These are phyloP conservation scores for Solanum arcanum DNA, from an alignment of 257 asterid genomes.

Conservation along the genomic window DNA sequence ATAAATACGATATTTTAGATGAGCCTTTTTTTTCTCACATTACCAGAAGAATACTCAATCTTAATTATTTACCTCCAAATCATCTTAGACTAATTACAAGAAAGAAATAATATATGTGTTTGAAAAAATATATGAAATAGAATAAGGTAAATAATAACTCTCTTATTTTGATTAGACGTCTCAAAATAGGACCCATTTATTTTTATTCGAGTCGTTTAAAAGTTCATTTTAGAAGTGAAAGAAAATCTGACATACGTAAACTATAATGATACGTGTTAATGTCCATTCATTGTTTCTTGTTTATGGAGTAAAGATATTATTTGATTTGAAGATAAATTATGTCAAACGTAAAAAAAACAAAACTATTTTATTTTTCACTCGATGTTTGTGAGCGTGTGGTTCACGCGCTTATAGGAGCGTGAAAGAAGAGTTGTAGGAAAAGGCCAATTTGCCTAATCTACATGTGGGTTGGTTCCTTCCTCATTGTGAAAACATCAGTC, in stretches of 20 bases:
- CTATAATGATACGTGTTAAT: background rate
- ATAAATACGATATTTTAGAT: background rate
- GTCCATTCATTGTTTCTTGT: background rate
- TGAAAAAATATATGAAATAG: too few species aligned
- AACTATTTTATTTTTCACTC: background rate
- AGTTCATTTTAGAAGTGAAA: background rate
- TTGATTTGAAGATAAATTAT: background rate
- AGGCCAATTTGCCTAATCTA: background rate
- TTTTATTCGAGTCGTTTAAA: background rate
- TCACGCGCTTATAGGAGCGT: background rate
- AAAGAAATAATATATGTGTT: too few species aligned
- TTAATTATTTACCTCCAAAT: background rate
- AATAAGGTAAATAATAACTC: too few species aligned
- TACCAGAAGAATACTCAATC: background rate
- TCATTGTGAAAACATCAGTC: background rate
- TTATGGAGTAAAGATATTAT: background rate
- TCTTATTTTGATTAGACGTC: too few species aligned
- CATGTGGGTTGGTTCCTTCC: slow-evolving; percentile 4
- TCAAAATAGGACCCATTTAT: background rate
- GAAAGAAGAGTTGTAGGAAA: background rate
- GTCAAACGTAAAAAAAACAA: background rate
- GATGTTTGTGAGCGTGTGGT: background rate
- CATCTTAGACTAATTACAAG: background rate
- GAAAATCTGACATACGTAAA: background rate
- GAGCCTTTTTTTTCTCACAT: too few species aligned